Evolutionary conservation across 306 rosid genomes (phyloP).

Genomic region (Hippophae tibetana): DNA sequence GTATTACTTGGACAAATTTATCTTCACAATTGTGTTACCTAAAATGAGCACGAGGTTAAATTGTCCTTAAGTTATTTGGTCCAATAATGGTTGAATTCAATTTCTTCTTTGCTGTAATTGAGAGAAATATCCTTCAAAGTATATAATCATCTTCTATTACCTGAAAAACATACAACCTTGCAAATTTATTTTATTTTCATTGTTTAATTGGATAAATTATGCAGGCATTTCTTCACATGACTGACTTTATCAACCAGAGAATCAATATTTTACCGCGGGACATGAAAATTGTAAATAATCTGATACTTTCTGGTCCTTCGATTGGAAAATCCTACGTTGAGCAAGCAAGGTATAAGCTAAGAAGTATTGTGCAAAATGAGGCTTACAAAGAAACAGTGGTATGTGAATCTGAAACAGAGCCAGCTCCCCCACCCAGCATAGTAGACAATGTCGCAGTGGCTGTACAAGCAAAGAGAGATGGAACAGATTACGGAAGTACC

Average conservation of each 20-base stretch:
- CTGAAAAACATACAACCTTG: neutral
- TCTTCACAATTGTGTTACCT: no score
- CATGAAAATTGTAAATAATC: neutral
- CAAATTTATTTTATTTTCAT: constrained; percentile 1
- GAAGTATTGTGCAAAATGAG: neutral
- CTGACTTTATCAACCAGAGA: constrained; percentile 8
- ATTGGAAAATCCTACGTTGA: constrained; percentile 2
- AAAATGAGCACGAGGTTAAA: no score
- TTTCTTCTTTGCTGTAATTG: no score
- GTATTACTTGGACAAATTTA: no score
- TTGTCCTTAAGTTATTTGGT: no score
- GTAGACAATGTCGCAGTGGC: constrained; percentile 12
- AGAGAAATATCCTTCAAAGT: no score
- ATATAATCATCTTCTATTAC: neutral
- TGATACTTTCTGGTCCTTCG: neutral
- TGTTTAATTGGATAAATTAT: constrained; percentile 1
- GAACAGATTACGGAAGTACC: constrained; percentile 5
- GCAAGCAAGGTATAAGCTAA: constrained; percentile 6
- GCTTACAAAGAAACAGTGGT: neutral
- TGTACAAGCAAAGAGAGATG: constrained; percentile 7
- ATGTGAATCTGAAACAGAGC: constrained; percentile 5
- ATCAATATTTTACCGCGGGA: constrained; percentile 1
- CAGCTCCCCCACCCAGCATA: neutral
- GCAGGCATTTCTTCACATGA: constrained; percentile 18
- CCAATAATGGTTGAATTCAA: no score